Base-by-base conservation (phyloP, 129 eudicot genomes). In the Saposhnikovia divaricata region DNA sequence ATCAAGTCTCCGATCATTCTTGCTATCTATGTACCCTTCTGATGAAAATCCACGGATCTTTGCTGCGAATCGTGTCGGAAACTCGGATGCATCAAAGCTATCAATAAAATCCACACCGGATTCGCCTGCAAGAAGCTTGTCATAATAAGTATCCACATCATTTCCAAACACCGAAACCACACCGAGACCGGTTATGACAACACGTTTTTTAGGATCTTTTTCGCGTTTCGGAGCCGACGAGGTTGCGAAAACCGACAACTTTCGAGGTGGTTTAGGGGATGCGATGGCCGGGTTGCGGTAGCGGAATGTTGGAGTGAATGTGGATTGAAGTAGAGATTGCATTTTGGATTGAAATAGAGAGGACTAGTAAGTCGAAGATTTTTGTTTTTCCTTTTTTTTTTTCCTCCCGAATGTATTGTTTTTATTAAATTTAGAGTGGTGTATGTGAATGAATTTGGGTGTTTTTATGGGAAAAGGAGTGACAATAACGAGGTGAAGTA, bases 111-210 rank as follows among this genome's bases (percentile, higher is more conserved):
- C 86, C 84, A 96, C 87, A 25, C 99, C 99, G 16, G 95, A 89
- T 78, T 91, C 95, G 1, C 99, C 99, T 0, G 93, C 94, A 28
- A 96, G 84, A 16, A 96, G 84, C 86, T 84, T 92, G 12, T 96
- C 89, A 72, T 96, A 96, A 86, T 89, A 96, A 21, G 93, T 81
- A 68, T 96, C 98, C 8, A 89, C 96, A 4, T 96, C 99, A 72
- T 92, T 96, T 2, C 99, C 99, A 77, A 96, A 96, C 0, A 96
- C 99, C 6, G 98, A 92, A 5, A 96, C 99, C 27, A 96, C 79
- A 6, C 98, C 98, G 93, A 90, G 90, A 4, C 98, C 98, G 48
- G 98, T 94, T 71, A 94, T 91, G 37, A 94, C 98, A 8, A 94
- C 93, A 12, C 98, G 90, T 80, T 94, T 94, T 75, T 94, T 94